Evolutionary conservation across 768 basidiomycete genomes (phyloP), one percentile per base, ranked within the genome.

Genomic region (Postia placenta): DNA sequence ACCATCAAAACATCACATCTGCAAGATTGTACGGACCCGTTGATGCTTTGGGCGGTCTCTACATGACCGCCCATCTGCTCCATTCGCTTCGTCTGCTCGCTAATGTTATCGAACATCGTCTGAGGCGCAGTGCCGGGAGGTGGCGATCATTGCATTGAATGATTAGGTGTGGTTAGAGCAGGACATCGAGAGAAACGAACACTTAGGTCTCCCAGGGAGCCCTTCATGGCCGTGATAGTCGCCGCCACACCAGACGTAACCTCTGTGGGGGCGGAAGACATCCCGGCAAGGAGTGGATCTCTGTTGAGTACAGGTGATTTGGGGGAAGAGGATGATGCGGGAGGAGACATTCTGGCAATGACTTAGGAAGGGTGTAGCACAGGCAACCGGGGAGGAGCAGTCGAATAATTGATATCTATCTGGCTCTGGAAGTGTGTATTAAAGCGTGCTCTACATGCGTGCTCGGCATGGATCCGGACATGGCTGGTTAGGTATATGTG

Each of bases 41-140:
- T 65, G 15, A 76, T 67, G 41, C 73, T 70, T 39, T 69, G 56
- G 33, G 67, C 65, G 17, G 65, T 66, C 43, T 70, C 72, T 12
- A 45, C 5, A 24, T 71, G 66, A 7, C 69, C 72, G 4, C 68
- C 71, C 5, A 67, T 55, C 38, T 70, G 57, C 4, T 73, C 70
- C 33, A 74, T 64, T 41, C 74, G 69, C 48, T 69, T 62, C 2
- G 73, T 71, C 50, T 78, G 74, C 12, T 67, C 66, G 30, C 72
- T 70, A 36, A 80, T 59, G 5, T 67, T 66, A 41, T 74, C 74
- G 45, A 77, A 70, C 4, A 69, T 67, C 4, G 62, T 61, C 79
- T 81, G 28, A 14, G 37, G 20, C 27, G 25, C 17, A 12, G 20
- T 23, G 44, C 12, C 11, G 40, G 33, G 20, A 40, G 42, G 25